phyloP scores from a whole-genome alignment of 192 early-diverging fungal genomes.

The Linnemannia exigua region DNA sequence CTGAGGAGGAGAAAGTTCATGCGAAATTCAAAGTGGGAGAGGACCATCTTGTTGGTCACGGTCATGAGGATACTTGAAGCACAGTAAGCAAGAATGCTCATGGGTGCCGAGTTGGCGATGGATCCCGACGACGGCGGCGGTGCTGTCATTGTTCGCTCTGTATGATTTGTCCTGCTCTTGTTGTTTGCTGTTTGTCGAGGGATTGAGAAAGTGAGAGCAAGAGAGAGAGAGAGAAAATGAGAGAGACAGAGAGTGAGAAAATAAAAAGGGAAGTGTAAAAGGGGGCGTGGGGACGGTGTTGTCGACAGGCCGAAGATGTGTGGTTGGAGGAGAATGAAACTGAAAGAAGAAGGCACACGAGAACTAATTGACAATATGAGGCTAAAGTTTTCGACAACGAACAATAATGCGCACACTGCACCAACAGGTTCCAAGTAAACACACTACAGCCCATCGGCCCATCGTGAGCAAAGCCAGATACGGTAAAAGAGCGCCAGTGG shows the following conservation, averaged over 20 bases:
- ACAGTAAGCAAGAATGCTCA: slow-evolving; percentile 90
- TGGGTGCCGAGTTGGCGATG: slow-evolving; percentile 39
- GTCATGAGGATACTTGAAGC: slow-evolving; percentile 89
- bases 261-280: not conserved
- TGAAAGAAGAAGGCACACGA: not conserved
- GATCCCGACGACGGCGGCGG: not conserved
- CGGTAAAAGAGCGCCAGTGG: too few relatives aligned
- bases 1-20: slow-evolving; percentile 86
- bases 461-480: too few relatives aligned
- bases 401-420: not conserved
- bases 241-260: not conserved
- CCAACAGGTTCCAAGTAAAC: too few relatives aligned
- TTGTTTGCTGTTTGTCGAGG: not conserved
- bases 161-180: not conserved
- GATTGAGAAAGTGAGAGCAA: not conserved
- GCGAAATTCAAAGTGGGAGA: slow-evolving; percentile 81
- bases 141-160: slow-evolving; percentile 7
- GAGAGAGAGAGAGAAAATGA: not conserved
- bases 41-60: slow-evolving; percentile 87
- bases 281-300: not conserved
- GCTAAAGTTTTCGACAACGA: not conserved
- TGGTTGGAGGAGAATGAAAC: not conserved
- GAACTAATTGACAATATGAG: not conserved
- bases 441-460: too few relatives aligned
- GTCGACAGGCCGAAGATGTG: not conserved